A percentile compares a stretch with the other conserved stretches of the same genome.
Evolutionary conservation across 345 rosid species (phyloP).

Genomic region (Reutealis trisperma): DNA sequence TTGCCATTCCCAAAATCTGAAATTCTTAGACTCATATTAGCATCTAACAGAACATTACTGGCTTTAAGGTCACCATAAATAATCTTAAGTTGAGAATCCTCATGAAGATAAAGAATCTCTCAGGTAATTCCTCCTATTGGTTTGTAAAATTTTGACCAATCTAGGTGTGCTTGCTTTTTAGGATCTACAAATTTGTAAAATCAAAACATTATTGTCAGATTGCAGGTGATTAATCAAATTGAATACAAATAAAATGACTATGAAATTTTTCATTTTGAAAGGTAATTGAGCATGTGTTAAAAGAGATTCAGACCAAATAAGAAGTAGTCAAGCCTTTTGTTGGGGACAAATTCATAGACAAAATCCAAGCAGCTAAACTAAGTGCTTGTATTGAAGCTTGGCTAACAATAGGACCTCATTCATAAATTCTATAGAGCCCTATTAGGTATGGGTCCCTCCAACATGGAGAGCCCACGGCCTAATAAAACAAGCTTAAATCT

Average conservation of each 20-base stretch:
- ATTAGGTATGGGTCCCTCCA: no score
- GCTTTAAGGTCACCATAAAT: slow-evolving; percentile 33
- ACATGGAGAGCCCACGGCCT: no score
- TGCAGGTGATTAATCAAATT: no score
- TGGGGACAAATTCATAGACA: slow-evolving; percentile 54
- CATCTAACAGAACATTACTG: slow-evolving; percentile 25
- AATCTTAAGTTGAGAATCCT: slow-evolving; percentile 22
- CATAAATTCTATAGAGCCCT: slow-evolving; percentile 51
- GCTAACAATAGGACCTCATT: slow-evolving; percentile 48
- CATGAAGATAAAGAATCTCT: slow-evolving; percentile 29
- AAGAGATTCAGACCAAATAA: slow-evolving; percentile 40
- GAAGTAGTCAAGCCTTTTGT: no score
- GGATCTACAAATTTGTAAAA: slow-evolving; percentile 14
- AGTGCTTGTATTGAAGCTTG: slow-evolving; percentile 54
- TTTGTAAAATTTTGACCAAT: slow-evolving; percentile 24
- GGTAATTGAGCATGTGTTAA: no score
- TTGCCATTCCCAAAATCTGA: slow-evolving; percentile 36
- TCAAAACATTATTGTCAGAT: background rate
- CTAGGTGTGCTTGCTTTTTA: slow-evolving; percentile 9
- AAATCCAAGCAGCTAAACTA: slow-evolving; percentile 47
- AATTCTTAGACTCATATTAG: slow-evolving; percentile 25
- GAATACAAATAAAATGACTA: no score
- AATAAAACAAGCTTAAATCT: no score
- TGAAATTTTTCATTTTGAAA: no score
- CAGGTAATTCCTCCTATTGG: slow-evolving; percentile 26